Evolutionary conservation across 805 yeast species (phyloP).

Genomic region (Blastobotrys americana): DNA sequence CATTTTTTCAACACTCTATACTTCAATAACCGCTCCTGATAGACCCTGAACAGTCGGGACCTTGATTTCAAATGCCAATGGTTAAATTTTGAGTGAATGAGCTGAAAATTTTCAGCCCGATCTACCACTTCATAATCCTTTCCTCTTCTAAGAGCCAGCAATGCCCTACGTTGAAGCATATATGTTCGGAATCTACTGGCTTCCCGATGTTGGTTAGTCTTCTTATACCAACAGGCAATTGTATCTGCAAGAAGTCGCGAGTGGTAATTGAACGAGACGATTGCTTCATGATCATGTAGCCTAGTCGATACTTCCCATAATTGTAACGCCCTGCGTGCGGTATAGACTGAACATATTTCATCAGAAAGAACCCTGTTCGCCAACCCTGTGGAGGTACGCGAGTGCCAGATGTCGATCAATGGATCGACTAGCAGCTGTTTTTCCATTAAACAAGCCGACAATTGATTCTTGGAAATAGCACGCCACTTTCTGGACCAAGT

Average conservation of each 20-base stretch:
- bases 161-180: slow-evolving; percentile 7
- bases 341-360: background rate
- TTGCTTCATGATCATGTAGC: background rate
- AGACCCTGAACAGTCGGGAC: background rate
- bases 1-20: slow-evolving; percentile 11
- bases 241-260: background rate
- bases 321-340: background rate
- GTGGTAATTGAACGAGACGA: background rate
- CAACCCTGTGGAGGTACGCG: background rate
- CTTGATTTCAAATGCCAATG: background rate
- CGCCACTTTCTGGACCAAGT: background rate
- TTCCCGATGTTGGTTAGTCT: slow-evolving; percentile 7
- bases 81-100: background rate
- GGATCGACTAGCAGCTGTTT: background rate
- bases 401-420: background rate
- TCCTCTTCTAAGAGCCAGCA: background rate
- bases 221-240: slow-evolving; percentile 9
- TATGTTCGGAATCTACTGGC: slow-evolving; percentile 13
- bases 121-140: background rate
- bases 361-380: background rate
- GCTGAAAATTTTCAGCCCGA: background rate
- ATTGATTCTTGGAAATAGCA: background rate
- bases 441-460: background rate
- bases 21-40: background rate
- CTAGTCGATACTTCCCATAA: background rate